Conservation (phyloP, 148 eudicot species). For the Euryodendron excelsum region DNA sequence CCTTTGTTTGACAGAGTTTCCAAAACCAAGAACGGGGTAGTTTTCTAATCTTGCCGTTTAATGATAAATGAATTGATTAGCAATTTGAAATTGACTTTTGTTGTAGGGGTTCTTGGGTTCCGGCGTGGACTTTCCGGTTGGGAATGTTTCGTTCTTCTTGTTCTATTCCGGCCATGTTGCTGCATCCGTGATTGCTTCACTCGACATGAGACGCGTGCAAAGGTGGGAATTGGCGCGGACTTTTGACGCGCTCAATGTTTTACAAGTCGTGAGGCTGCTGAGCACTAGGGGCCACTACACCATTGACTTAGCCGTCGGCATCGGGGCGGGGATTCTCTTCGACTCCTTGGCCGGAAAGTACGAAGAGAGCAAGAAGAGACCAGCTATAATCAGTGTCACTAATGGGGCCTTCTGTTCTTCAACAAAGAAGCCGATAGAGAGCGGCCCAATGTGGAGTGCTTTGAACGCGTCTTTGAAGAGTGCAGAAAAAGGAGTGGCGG, state of each 20-base stretch:
- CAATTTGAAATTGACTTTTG: neutral
- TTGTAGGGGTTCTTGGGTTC: conserved; percentile 86
- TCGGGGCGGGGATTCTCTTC: conserved; percentile 90
- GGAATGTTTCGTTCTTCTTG: conserved; percentile 91
- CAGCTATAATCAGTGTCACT: neutral
- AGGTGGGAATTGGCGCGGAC: conserved; percentile 62
- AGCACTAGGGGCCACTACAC: conserved; percentile 98
- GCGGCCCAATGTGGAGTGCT: conserved; percentile 8
- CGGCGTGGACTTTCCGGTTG: conserved; percentile 93
- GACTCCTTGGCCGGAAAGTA: conserved; percentile 81
- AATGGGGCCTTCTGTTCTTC: neutral
- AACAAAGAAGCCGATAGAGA: neutral
- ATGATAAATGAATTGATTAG: no score
- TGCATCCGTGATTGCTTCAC: conserved; percentile 80
- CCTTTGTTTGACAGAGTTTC: no score
- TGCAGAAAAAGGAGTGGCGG: neutral
- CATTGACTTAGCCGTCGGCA: conserved; percentile 84
- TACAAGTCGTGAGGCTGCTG: conserved; percentile 69
- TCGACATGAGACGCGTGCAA: conserved; percentile 92
- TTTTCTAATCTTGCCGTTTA: no score
- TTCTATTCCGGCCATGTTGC: conserved; percentile 98
- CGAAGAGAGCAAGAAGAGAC: conserved; percentile 43
- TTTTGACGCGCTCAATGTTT: conserved; percentile 63
- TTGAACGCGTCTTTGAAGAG: neutral
- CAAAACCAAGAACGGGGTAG: no score